These are phyloP conservation scores for Arthroderma sp. DNA, from an alignment of 2,329 filamentous ascomycete species.

Conservation along the genomic window DNA sequence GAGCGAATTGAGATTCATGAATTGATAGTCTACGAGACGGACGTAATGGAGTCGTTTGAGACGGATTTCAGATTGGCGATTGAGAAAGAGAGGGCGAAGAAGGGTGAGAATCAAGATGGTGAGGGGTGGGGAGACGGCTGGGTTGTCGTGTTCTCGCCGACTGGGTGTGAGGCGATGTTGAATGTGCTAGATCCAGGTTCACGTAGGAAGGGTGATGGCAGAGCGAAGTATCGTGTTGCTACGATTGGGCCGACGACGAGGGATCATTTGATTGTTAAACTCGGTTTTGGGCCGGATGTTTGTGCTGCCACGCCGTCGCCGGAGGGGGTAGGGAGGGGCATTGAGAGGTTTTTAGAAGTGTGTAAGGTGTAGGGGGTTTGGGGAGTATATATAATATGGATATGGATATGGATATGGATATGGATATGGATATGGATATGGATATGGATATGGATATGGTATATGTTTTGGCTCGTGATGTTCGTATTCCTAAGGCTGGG, in stretches of 20 bases:
- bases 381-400: too few relatives aligned
- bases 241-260: slow-evolving; percentile 91
- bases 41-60: slow-evolving; percentile 66
- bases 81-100: slow-evolving; percentile 9
- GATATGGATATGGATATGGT: too few relatives aligned
- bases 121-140: slow-evolving; percentile 16
- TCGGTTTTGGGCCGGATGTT: slow-evolving; percentile 35
- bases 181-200: slow-evolving; percentile 27
- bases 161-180: slow-evolving; percentile 49
- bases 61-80: slow-evolving; percentile 48
- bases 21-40: slow-evolving; percentile 74
- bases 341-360: slow-evolving; percentile 37
- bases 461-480: too few relatives aligned
- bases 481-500: too few relatives aligned
- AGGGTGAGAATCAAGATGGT: slow-evolving; percentile 9
- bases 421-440: too few relatives aligned
- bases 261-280: slow-evolving; percentile 46
- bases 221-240: slow-evolving; percentile 50
- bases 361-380: not conserved
- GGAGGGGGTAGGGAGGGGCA: slow-evolving; percentile 60
- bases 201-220: slow-evolving; percentile 2
- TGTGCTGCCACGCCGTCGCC: slow-evolving; percentile 72
- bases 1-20: slow-evolving; percentile 58
- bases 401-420: too few relatives aligned
- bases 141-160: slow-evolving; percentile 44